A percentile compares a stretch with the other conserved stretches of the same genome.
These are phyloP conservation scores for Gnomoniopsis smithogilvyi DNA, from an alignment of 2,329 filamentous ascomycete species.

Conservation along the genomic window DNA sequence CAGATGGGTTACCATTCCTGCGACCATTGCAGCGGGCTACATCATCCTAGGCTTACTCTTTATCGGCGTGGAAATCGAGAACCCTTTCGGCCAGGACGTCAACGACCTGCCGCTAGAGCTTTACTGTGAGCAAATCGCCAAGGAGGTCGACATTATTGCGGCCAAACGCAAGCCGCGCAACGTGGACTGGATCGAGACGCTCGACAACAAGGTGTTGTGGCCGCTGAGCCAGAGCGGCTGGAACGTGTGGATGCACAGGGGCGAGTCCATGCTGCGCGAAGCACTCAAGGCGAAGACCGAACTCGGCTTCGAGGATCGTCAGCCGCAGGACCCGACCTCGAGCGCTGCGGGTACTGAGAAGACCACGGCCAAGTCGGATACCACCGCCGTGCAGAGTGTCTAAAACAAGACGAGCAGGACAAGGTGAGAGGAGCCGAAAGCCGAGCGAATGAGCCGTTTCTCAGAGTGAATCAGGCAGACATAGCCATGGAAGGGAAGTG, in stretches of 20 bases:
- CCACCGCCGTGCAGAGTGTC: conserved; percentile 16
- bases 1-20: conserved; percentile 69
- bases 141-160: conserved; percentile 63
- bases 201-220: conserved; percentile 37
- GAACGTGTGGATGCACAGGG: conserved; percentile 44
- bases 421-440: neutral
- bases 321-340: conserved; percentile 14
- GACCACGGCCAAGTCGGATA: conserved; percentile 13
- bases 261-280: conserved; percentile 42
- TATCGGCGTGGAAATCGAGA: conserved; percentile 67
- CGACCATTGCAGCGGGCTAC: conserved; percentile 62
- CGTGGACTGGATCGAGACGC: conserved; percentile 43
- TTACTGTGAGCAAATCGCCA: conserved; percentile 62
- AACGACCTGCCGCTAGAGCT: conserved; percentile 65
- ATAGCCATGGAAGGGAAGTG: neutral
- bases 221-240: conserved; percentile 43
- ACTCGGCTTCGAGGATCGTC: conserved; percentile 27
- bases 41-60: conserved; percentile 68
- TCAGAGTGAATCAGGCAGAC: neutral
- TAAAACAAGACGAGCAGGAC: neutral
- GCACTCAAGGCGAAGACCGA: conserved; percentile 36
- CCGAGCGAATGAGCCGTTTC: neutral
- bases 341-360: conserved; percentile 10
- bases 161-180: conserved; percentile 48
- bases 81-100: conserved; percentile 67